Percentiles rank a stretch among this genome's conserved stretches.
These are phyloP conservation scores for Auriculariales sp. DNA, from an alignment of 768 basidiomycete species.

Conservation along the genomic window DNA sequence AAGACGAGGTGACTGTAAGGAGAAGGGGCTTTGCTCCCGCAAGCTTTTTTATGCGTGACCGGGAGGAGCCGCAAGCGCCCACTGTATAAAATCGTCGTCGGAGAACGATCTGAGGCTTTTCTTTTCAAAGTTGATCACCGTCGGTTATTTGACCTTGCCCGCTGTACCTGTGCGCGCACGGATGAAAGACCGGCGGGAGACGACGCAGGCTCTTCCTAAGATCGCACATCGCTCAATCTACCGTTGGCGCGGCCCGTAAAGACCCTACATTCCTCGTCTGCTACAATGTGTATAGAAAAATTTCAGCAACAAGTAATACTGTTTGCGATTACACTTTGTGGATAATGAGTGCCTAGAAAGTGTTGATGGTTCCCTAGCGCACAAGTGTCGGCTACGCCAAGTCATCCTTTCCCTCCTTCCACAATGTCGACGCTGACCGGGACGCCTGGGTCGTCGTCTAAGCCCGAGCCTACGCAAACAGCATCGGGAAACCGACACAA, in stretches of 20 bases:
- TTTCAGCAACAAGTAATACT: too few relatives aligned
- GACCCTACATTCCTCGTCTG: neutral
- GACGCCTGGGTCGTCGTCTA: neutral
- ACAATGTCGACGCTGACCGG: too few relatives aligned
- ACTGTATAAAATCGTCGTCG: too few relatives aligned
- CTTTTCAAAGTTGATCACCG: neutral
- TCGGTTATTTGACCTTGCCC: neutral
- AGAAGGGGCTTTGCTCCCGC: neutral
- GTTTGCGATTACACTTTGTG: too few relatives aligned
- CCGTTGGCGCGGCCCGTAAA: neutral
- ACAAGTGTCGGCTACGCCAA: too few relatives aligned
- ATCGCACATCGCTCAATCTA: neutral
- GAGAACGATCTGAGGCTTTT: too few relatives aligned
- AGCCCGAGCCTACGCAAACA: conserved; percentile 12
- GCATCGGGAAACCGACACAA: conserved; percentile 26
- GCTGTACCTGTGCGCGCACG: neutral
- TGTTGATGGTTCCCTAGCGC: too few relatives aligned
- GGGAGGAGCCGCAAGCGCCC: too few relatives aligned
- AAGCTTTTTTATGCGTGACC: too few relatives aligned
- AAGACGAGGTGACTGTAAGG: neutral
- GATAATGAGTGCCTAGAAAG: too few relatives aligned
- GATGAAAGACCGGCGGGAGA: neutral
- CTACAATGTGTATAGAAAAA: too few relatives aligned
- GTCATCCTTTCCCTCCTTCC: too few relatives aligned
- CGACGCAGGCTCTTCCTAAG: conserved; percentile 1